Evolutionary conservation across 2,329 filamentous ascomycete genomes (phyloP).

Genomic region (Xylariaceae sp.): DNA sequence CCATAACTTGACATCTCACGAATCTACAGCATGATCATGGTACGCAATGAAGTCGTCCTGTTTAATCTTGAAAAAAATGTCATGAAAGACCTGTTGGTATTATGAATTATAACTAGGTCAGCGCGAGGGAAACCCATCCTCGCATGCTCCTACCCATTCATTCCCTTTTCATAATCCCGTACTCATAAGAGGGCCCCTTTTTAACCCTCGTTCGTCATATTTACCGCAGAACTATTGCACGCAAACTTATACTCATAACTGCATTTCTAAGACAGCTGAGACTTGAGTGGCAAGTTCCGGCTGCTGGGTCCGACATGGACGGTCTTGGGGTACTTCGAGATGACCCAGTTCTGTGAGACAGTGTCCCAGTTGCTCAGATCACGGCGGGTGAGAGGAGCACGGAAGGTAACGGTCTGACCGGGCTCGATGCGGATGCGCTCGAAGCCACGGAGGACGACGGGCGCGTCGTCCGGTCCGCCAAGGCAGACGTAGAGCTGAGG

Average conservation of each 20-base stretch:
- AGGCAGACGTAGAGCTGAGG: slow-evolving; percentile 75
- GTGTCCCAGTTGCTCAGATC: slow-evolving; percentile 87
- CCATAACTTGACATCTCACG: too few species aligned
- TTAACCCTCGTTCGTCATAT: neutral
- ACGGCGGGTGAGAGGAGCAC: slow-evolving; percentile 64
- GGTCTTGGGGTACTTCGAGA: slow-evolving; percentile 47
- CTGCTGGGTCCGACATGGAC: slow-evolving; percentile 53
- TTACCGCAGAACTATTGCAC: neutral
- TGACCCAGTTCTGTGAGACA: slow-evolving; percentile 74
- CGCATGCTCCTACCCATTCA: too few species aligned
- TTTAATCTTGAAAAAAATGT: too few species aligned
- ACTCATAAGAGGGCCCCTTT: too few species aligned
- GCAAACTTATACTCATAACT: neutral
- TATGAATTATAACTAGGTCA: slow-evolving; percentile 14
- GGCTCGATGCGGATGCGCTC: slow-evolving; percentile 68
- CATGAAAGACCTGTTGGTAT: neutral
- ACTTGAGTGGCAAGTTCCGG: slow-evolving; percentile 44
- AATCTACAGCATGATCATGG: too few species aligned
- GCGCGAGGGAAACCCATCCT: neutral
- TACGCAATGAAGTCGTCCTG: too few species aligned
- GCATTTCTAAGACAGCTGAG: slow-evolving; percentile 5
- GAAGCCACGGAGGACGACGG: slow-evolving; percentile 68
- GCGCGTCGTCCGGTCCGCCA: slow-evolving; percentile 68
- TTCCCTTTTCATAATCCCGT: too few species aligned
- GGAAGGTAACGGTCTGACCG: slow-evolving; percentile 63